Evolutionary conservation across 306 rosid genomes (phyloP).

Genomic region (Rubus idaeus): DNA sequence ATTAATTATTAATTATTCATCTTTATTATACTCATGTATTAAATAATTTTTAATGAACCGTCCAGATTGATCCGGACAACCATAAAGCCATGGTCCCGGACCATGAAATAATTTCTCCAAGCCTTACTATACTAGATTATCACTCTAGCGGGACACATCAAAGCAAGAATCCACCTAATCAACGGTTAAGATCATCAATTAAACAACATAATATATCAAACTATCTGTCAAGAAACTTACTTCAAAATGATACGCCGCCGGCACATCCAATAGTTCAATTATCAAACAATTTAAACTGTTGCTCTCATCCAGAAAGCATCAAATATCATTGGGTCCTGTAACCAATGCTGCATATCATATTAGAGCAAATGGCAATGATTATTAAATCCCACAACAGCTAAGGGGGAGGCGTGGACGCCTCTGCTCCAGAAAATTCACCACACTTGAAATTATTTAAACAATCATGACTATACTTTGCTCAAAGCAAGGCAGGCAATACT

Average conservation of each 20-base stretch:
- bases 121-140: neutral
- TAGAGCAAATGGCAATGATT: neutral
- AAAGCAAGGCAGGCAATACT: slow-evolving; percentile 24
- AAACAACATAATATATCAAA: neutral
- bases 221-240: neutral
- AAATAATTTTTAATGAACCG: too few species aligned
- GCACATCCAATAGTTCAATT: slow-evolving; percentile 4
- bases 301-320: slow-evolving; percentile 20
- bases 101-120: too few species aligned
- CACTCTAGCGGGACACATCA: neutral
- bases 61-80: too few species aligned
- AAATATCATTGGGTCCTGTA: slow-evolving; percentile 17
- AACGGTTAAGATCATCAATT: neutral
- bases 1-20: too few species aligned
- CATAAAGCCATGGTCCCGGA: too few species aligned
- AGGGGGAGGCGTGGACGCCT: slow-evolving; percentile 43
- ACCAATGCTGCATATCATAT: slow-evolving; percentile 12
- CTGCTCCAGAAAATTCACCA: slow-evolving; percentile 23
- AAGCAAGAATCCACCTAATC: neutral
- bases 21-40: too few species aligned
- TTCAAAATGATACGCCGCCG: neutral
- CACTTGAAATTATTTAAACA: slow-evolving; percentile 2
- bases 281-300: neutral
- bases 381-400: slow-evolving; percentile 7
- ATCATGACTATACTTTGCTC: slow-evolving; percentile 28